Conservation (phyloP, 1,284 basidiomycete species). For the Ustilago xerochloae region DNA sequence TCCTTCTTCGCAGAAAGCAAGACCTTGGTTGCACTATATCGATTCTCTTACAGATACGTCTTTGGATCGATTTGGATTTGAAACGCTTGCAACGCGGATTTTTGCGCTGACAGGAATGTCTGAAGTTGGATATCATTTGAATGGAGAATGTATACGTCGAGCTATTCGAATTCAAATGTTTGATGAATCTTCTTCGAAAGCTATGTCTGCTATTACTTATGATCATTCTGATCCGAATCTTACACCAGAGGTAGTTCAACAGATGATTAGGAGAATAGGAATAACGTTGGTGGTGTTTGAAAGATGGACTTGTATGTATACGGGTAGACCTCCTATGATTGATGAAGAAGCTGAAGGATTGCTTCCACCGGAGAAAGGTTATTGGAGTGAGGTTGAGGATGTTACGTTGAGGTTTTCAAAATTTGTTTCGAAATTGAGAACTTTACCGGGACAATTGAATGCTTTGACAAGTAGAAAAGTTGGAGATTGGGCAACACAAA, state of each 20-base stretch:
- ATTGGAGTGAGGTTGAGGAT: slow-evolving; percentile 12
- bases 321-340: slow-evolving; percentile 30
- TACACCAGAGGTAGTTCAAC: slow-evolving; percentile 14
- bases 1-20: background rate
- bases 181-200: slow-evolving; percentile 19
- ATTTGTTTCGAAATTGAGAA: slow-evolving; percentile 11
- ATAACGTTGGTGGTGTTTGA: slow-evolving; percentile 16
- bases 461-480: slow-evolving; percentile 12
- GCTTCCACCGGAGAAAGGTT: background rate
- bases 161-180: slow-evolving; percentile 24
- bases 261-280: slow-evolving; percentile 27
- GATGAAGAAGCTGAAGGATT: slow-evolving; percentile 30
- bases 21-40: slow-evolving; percentile 23
- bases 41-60: slow-evolving; percentile 13
- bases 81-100: slow-evolving; percentile 18
- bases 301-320: slow-evolving; percentile 28
- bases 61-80: slow-evolving; percentile 36
- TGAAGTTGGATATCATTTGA: slow-evolving; percentile 25
- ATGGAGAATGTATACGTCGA: slow-evolving; percentile 30
- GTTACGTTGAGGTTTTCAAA: background rate
- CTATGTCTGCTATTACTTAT: background rate
- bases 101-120: slow-evolving; percentile 26
- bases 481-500: slow-evolving; percentile 22
- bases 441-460: slow-evolving; percentile 15
- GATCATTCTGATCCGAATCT: slow-evolving; percentile 5